These are phyloP conservation scores for Leccinum broughii DNA, from an alignment of 768 basidiomycete species.

Conservation along the genomic window DNA sequence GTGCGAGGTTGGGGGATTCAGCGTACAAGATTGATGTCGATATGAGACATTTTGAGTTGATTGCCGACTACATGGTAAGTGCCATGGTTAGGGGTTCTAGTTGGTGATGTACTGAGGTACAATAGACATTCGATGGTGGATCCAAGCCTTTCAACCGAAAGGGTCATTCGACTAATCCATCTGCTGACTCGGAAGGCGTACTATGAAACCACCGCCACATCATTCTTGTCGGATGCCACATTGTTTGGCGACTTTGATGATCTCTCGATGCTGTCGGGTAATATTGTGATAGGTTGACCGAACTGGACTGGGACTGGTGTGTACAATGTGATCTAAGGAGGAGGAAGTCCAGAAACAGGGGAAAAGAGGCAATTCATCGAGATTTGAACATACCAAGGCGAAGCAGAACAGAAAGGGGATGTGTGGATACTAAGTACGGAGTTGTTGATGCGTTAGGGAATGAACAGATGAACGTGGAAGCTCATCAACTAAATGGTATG, in stretches of 20 bases:
- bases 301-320: constrained; percentile 89
- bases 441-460: too few relatives aligned
- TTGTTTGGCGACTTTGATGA: constrained; percentile 95
- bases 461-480: too few relatives aligned
- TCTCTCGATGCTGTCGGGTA: constrained; percentile 85
- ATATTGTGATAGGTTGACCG: constrained; percentile 87
- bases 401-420: too few relatives aligned
- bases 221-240: constrained; percentile 93
- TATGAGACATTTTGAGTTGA: constrained; percentile 89
- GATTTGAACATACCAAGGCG: too few relatives aligned
- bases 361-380: too few relatives aligned
- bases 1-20: constrained; percentile 87
- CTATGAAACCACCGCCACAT: constrained; percentile 86
- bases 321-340: constrained; percentile 69
- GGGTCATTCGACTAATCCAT: constrained; percentile 89
- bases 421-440: too few relatives aligned
- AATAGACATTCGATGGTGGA: constrained; percentile 93
- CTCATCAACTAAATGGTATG: too few relatives aligned
- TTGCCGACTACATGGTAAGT: constrained; percentile 98
- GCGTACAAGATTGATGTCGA: constrained; percentile 97
- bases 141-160: constrained; percentile 98
- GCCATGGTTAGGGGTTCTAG: neutral
- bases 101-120: neutral
- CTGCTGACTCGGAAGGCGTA: constrained; percentile 82
- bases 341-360: too few relatives aligned